Percentiles rank a stretch among this genome's conserved stretches.
phyloP scores from a whole-genome alignment of 177 flowering plant genomes.

The Vitis hybrid region DNA sequence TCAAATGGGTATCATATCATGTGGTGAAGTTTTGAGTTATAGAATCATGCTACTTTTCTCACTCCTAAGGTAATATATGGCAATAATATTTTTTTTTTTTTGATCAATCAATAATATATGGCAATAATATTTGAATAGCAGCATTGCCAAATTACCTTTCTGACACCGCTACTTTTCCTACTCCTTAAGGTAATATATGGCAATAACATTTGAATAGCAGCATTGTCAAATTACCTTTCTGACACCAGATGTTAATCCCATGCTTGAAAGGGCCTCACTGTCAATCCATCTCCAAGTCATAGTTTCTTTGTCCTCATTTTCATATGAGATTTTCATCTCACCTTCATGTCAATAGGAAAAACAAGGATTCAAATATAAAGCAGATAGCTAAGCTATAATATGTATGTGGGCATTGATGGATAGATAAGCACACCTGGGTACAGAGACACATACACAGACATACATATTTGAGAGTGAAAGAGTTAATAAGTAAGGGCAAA shows the following conservation, averaged over 20 bases:
- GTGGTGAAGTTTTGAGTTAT: too few relatives aligned
- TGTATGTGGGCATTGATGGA: neutral
- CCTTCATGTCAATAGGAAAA: slow-evolving; percentile 40
- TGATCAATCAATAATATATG: too few relatives aligned
- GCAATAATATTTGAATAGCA: neutral
- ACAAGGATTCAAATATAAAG: neutral
- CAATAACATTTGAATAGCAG: neutral
- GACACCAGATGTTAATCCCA: slow-evolving; percentile 93
- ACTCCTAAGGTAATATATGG: too few relatives aligned
- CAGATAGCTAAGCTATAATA: neutral
- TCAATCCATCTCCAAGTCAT: slow-evolving; percentile 63
- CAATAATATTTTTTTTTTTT: neutral
- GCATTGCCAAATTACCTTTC: slow-evolving; percentile 24
- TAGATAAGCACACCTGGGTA: neutral
- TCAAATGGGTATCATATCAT: too few relatives aligned
- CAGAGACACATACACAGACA: neutral
- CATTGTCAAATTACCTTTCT: slow-evolving; percentile 56
- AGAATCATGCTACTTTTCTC: too few relatives aligned
- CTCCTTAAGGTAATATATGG: too few relatives aligned
- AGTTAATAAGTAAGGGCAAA: slow-evolving; percentile 17
- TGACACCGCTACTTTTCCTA: too few relatives aligned
- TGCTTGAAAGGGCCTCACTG: slow-evolving; percentile 45
- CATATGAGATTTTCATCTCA: slow-evolving; percentile 25
- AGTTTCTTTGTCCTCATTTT: slow-evolving; percentile 27
- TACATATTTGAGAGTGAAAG: neutral